These are phyloP conservation scores for Nicotiana rustica DNA, from an alignment of 305 asterid genomes.

Conservation along the genomic window DNA sequence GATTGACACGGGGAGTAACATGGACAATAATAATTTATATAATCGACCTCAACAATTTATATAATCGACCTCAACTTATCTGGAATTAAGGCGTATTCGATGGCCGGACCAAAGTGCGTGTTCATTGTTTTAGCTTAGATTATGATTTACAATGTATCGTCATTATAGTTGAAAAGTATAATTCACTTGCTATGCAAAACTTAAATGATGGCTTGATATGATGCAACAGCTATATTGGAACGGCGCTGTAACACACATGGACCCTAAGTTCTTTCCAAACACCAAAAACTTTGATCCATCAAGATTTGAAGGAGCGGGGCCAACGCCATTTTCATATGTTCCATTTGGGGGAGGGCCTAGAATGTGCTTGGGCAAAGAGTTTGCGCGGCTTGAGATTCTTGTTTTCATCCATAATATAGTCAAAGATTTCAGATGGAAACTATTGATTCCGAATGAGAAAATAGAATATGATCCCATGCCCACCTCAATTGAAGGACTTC, in stretches of 20 bases:
- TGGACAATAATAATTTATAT: no score
- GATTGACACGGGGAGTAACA: no score
- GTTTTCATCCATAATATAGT: constrained; percentile 53
- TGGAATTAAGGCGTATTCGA: no score
- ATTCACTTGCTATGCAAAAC: neutral
- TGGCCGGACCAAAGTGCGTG: neutral
- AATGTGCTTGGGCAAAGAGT: constrained; percentile 68
- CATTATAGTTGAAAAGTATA: no score
- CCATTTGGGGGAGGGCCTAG: constrained; percentile 68
- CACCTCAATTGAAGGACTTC: constrained; percentile 55
- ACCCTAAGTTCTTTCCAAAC: constrained; percentile 36
- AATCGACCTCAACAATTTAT: no score
- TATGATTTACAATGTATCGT: neutral
- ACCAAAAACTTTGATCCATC: constrained; percentile 47
- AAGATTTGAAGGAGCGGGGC: constrained; percentile 54
- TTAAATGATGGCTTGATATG: neutral
- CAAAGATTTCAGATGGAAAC: constrained; percentile 48
- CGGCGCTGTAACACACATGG: constrained; percentile 43
- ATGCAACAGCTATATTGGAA: constrained; percentile 51
- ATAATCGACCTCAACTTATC: no score
- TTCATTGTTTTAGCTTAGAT: neutral
- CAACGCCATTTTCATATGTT: constrained; percentile 49
- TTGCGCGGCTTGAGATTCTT: constrained; percentile 59
- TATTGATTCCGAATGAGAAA: constrained; percentile 48
- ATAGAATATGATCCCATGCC: constrained; percentile 52